Base-by-base conservation (phyloP, 1,284 basidiomycete genomes). In the Pisolithus thermaeus region DNA sequence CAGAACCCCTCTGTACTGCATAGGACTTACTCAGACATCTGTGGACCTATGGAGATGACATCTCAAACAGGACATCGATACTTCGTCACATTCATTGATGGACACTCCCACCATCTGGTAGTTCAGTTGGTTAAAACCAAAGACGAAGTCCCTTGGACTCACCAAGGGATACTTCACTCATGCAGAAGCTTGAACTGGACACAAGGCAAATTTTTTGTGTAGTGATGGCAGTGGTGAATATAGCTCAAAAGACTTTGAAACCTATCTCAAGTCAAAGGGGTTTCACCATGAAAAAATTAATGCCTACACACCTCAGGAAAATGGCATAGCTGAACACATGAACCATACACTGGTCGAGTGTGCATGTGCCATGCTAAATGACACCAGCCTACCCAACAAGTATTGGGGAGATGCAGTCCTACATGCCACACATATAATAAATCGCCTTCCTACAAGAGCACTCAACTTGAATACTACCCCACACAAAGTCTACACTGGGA, bases 371-470 rank as follows among this genome's bases (percentile, higher is more conserved):
- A 61, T 70, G 50, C 48, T 52, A 0, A 43, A 49, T 39, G 43
- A 59, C 8, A 61, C 60, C 5, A 54, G 58, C 35, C 28, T 27
- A 27, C 25, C 25, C 25, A 27, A 27, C 25, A 30, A 46, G 4
- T 27, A 27, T 27, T 27, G 25, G 25, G 25, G 25, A 27, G 25
- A 27, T 27, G 25, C 25, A 27, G 3, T 27, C 25, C 25, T 27
- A 27, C 59, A n/a, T 48, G 59, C 62, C 12, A 38, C 54, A 1
- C 58, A 65, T 55, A 22, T 69, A 9, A 59, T 64, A 39, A 70
- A 70, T 52, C 27, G 58, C 12, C 59, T 61, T 14, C 49, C 37
- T 7, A 55, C 52, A 9, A 11, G 36, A 14, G 40, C 48, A 39
- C 8, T 27, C 25, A 4, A 27, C 25, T 27, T 7, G 25, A 27